phyloP scores from a whole-genome alignment of 2,329 filamentous ascomycete species.

The Exserohilum turcica region DNA sequence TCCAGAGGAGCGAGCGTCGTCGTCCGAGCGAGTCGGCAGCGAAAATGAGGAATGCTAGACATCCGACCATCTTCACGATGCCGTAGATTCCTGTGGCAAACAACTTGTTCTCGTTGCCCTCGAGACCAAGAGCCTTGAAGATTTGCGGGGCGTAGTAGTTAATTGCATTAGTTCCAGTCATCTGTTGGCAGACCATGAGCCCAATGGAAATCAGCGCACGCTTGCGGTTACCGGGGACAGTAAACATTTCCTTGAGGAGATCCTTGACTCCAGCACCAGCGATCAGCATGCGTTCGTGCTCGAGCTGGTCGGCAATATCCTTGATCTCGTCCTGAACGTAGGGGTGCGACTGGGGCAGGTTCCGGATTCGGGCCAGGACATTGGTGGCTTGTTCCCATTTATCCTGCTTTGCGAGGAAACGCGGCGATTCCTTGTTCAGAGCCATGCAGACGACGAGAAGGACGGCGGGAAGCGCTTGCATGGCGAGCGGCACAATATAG shows the following conservation, averaged over 20 bases:
- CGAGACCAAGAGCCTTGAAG: slow-evolving; percentile 68
- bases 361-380: slow-evolving; percentile 63
- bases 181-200: slow-evolving; percentile 71
- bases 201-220: slow-evolving; percentile 68
- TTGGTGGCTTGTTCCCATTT: slow-evolving; percentile 68
- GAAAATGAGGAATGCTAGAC: slow-evolving; percentile 68
- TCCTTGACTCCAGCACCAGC: slow-evolving; percentile 54
- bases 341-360: slow-evolving; percentile 50
- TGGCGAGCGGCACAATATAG: slow-evolving; percentile 66
- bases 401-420: slow-evolving; percentile 70
- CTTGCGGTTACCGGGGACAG: slow-evolving; percentile 59
- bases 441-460: slow-evolving; percentile 66
- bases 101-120: slow-evolving; percentile 61
- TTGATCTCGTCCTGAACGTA: slow-evolving; percentile 47
- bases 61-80: slow-evolving; percentile 70
- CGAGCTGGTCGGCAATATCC: slow-evolving; percentile 48
- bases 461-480: slow-evolving; percentile 68
- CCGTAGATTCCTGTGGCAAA: slow-evolving; percentile 78
- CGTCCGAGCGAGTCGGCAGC: slow-evolving; percentile 72
- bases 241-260: slow-evolving; percentile 52
- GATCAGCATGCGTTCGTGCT: slow-evolving; percentile 63
- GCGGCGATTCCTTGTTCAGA: slow-evolving; percentile 68
- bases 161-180: slow-evolving; percentile 62
- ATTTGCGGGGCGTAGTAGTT: slow-evolving; percentile 74
- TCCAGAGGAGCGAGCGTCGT: slow-evolving; percentile 66